A percentile compares a stretch with the other conserved stretches of the same genome.
These are phyloP conservation scores for Glutinoglossum americanum DNA, from an alignment of 495 filamentous ascomycete genomes.

Conservation along the genomic window DNA sequence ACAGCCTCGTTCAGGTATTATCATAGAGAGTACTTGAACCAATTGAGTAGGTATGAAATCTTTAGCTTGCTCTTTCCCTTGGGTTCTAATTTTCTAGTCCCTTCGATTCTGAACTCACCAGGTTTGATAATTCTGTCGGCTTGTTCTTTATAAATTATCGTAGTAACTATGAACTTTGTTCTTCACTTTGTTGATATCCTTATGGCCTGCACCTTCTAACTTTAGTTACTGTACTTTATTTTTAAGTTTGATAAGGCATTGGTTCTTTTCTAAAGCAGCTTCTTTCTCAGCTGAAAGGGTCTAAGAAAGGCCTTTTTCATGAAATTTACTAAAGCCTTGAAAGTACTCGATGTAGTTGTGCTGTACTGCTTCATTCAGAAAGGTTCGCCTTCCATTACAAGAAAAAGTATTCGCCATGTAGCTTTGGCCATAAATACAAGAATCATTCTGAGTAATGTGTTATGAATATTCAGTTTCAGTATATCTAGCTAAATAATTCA, in stretches of 20 bases:
- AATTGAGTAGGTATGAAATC: background rate
- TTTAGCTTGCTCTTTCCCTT: background rate
- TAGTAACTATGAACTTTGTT: background rate
- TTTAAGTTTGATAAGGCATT: background rate
- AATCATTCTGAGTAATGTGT: constrained; percentile 1
- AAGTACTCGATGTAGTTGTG: constrained; percentile 4
- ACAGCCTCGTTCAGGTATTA: background rate
- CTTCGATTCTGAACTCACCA: constrained; percentile 1
- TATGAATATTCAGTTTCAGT: constrained; percentile 2
- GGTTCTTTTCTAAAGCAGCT: background rate
- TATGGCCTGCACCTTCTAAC: background rate
- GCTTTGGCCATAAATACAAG: constrained; percentile 2
- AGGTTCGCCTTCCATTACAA: background rate
- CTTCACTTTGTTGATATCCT: background rate
- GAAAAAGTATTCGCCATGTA: constrained; percentile 4
- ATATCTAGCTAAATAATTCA: background rate
- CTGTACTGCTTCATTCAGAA: background rate
- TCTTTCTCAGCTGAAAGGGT: constrained; percentile 1
- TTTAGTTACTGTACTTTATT: background rate
- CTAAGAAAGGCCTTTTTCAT: constrained; percentile 3
- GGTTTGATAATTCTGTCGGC: background rate
- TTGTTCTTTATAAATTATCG: background rate
- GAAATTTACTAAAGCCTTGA: constrained; percentile 1
- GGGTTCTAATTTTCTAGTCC: constrained; percentile 2
- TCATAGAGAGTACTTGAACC: background rate